Evolutionary conservation across 306 rosid genomes (phyloP), one percentile per base, ranked within the genome.

Genomic region (Oemleria cerasiformis): DNA sequence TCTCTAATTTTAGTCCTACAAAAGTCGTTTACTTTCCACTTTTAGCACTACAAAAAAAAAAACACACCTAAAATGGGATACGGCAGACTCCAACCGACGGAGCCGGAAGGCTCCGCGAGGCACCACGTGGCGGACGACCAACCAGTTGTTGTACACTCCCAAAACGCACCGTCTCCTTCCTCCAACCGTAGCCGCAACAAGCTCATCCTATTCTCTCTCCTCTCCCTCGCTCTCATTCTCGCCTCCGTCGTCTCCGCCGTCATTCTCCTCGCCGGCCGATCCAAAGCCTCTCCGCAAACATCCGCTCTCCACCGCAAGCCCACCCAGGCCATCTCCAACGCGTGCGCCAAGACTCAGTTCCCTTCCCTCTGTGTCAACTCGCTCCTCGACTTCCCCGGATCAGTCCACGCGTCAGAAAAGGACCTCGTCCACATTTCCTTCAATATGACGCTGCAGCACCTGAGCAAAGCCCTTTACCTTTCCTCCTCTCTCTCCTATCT

Each of bases 401-500:
- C 98, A 1, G 15, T 36, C 1, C 9, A 53, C 10, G 97, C 98
- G 1, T 79, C 96, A 8, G 97, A 87, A 78, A 67, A 48, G n/a
- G 96, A 88, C 71, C 86, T 93, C 1, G 87, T 90, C 68, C 92
- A 91, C 89, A 93, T 93, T 85, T 87, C 97, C 43, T 84, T 93
- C 73, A 93, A 93, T 80, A 58, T 93, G 74, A 93, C 98, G 0
- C 84, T 93, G 14, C 97, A 87, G 64, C 93, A 78, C 30, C 65
- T 93, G 49, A 77, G 48, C 67, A 84, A 71, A 19, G 94, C 98
- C 4, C 86, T 91, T 34, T 88, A 88, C 65, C 44, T 79, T 66
- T 73, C 96, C 64, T 57, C 94, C 11, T 73, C 74, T 1, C 67
- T 93, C 51, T 76, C 91, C 51, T 16, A 67, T 45, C 17, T 75